A percentile compares a stretch with the other conserved stretches of the same genome.
These are phyloP conservation scores for Fraxinus angustifolia DNA, from an alignment of 305 asterid species.

Conservation along the genomic window DNA sequence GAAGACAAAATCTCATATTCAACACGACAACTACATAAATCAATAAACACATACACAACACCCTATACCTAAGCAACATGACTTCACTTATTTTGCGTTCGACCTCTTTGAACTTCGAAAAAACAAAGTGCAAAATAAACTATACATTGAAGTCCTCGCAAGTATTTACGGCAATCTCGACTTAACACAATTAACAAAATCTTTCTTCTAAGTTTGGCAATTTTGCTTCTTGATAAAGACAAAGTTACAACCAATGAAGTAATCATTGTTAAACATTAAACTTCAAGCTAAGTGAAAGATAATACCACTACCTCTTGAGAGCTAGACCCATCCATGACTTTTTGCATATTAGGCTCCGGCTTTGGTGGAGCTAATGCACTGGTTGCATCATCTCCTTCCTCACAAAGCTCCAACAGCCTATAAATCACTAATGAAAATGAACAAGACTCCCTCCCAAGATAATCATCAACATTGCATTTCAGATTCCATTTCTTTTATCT, in stretches of 20 bases:
- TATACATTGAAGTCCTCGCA: neutral
- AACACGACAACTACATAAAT: too few species aligned
- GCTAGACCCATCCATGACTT: constrained; percentile 42
- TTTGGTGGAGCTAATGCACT: constrained; percentile 79
- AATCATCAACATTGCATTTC: constrained; percentile 20
- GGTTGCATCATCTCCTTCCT: constrained; percentile 98
- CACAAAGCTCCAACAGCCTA: constrained; percentile 76
- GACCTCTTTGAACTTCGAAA: too few species aligned
- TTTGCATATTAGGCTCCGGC: constrained; percentile 70
- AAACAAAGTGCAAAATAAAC: too few species aligned
- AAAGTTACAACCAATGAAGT: neutral
- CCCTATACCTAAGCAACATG: too few species aligned
- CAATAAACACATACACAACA: too few species aligned
- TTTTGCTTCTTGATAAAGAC: neutral
- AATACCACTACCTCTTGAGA: constrained; percentile 53
- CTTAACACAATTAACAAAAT: neutral
- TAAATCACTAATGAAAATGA: constrained; percentile 66
- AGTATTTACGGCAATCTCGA: neutral
- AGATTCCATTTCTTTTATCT: neutral
- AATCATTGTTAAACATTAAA: neutral
- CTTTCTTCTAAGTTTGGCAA: neutral
- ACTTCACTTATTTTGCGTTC: too few species aligned
- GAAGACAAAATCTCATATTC: too few species aligned
- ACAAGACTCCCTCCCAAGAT: constrained; percentile 72
- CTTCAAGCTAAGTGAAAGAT: constrained; percentile 2